A percentile compares a stretch with the other conserved stretches of the same genome.
These are phyloP conservation scores for Tilletiaria anomala DNA, from an alignment of 1,284 basidiomycete species.

Conservation along the genomic window DNA sequence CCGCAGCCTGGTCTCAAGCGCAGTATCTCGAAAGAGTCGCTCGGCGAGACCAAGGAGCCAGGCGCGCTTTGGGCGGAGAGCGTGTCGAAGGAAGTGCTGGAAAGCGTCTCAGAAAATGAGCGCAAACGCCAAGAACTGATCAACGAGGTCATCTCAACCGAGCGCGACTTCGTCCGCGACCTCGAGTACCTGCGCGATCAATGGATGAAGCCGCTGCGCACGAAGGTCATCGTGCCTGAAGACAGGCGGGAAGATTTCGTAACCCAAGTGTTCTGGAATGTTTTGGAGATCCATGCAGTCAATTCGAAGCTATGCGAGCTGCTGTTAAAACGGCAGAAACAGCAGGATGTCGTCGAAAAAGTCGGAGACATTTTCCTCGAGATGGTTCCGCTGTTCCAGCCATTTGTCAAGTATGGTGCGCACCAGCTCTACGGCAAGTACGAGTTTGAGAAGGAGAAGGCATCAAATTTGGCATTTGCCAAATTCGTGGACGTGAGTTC, in stretches of 20 bases:
- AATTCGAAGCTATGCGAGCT: conserved; percentile 78
- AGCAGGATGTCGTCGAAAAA: conserved; percentile 75
- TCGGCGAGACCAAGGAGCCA: conserved; percentile 55
- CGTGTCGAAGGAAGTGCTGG: conserved; percentile 82
- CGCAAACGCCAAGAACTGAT: conserved; percentile 96
- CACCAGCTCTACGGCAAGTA: conserved; percentile 97
- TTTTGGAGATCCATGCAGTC: conserved; percentile 81
- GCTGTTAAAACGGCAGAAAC: conserved; percentile 89
- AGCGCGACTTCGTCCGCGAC: conserved; percentile 91
- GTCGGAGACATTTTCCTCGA: conserved; percentile 88
- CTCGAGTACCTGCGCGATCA: conserved; percentile 96
- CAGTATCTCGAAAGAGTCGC: conserved; percentile 60
- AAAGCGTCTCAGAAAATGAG: conserved; percentile 78
- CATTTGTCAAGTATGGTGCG: conserved; percentile 83
- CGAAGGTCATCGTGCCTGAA: conserved; percentile 60
- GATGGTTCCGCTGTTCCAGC: conserved; percentile 71
- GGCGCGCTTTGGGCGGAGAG: conserved; percentile 91
- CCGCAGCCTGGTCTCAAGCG: conserved; percentile 68
- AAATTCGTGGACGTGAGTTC: conserved; percentile 64
- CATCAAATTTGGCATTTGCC: conserved; percentile 78
- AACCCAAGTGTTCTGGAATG: conserved; percentile 94
- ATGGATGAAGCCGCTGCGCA: conserved; percentile 75
- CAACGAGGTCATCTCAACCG: conserved; percentile 97
- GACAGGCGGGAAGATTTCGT: conserved; percentile 71
- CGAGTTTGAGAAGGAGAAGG: conserved; percentile 98